These are phyloP conservation scores for Naegleria gruberi DNA, from an alignment of 208 protist species.

Conservation along the genomic window DNA sequence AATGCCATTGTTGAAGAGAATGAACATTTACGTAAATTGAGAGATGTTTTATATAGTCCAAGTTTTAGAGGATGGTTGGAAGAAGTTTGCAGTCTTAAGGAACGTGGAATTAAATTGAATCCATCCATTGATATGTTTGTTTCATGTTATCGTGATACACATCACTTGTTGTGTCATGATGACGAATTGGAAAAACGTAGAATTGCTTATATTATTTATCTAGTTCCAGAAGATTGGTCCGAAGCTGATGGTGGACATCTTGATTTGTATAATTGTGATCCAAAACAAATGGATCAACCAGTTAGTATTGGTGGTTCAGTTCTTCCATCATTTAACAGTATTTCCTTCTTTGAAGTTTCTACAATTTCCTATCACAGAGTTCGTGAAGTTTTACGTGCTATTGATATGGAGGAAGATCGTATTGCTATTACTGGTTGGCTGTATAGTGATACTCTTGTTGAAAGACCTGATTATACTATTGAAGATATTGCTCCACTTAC, in stretches of 20 bases:
- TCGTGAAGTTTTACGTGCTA: neutral
- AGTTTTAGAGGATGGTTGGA: neutral
- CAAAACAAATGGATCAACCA: neutral
- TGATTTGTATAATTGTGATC: conserved; percentile 13
- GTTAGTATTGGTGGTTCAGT: neutral
- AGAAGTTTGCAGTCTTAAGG: neutral
- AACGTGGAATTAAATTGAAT: neutral
- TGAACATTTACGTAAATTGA: neutral
- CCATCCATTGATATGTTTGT: conserved; percentile 19
- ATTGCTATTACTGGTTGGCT: conserved; percentile 25
- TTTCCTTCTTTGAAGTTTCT: conserved; percentile 22
- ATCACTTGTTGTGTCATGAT: conserved; percentile 27
- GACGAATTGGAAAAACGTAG: conserved; percentile 14
- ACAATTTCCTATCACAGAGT: conserved; percentile 10
- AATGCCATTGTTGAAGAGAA: neutral
- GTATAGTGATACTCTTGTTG: neutral
- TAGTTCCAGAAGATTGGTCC: conserved; percentile 2
- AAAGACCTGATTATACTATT: conserved; percentile 3
- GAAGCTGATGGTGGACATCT: conserved; percentile 22
- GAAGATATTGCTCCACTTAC: neutral
- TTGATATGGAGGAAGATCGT: neutral
- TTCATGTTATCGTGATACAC: conserved; percentile 20
- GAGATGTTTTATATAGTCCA: neutral
- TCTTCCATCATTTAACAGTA: neutral
- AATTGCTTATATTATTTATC: conserved; percentile 26